Evolutionary conservation across 2,329 filamentous ascomycete genomes (phyloP), one percentile per base, ranked within the genome.

Genomic region (Botryotinia convoluta): DNA sequence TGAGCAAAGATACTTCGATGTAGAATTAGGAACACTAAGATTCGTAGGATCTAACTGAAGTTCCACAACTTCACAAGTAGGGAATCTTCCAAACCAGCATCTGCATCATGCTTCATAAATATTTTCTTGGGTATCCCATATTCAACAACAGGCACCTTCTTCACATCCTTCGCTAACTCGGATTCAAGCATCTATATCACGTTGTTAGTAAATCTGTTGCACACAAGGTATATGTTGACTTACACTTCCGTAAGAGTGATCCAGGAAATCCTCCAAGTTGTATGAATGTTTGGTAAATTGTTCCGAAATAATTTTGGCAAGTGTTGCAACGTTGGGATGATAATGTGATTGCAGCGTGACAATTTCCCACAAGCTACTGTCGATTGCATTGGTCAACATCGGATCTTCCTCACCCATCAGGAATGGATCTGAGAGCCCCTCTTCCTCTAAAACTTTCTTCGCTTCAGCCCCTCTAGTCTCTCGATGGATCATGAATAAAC

Each of bases 251-350:
- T 98, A 99, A 0, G 93, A 95, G 82, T 98, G 94, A 80, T 99
- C 96, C 65, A 98, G 84, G 83, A 99, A 99, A 81, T 99, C 96
- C 81, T 99, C 96, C n/a, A 98, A 84, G 78, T 94, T 96, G 83
- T 98, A 99, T 4, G 92, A 88, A 77, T 94, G 91, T 84, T 99
- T 99, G 3, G 96, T 99, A 82, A 98, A 99, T 82, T 98, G 96
- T 83, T 98, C 94, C 3, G 93, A 93, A 73, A 99, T 90, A 76
- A 99, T 97, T 83, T 94, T 96, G 62, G 94, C 92, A 77, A 99
- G 90, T 4, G 95, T 96, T 0, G 95, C 95, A 37, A 99, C 94
- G 78, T 98, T 99, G 22, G 97, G 96, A 81, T 99, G 96, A 82
- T 97, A 98, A 82, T 99, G 97, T 0, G 90, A 91, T 82, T 97